These are phyloP conservation scores for Sordariomycetes sp. DNA, from an alignment of 2,329 filamentous ascomycete genomes.

Conservation along the genomic window DNA sequence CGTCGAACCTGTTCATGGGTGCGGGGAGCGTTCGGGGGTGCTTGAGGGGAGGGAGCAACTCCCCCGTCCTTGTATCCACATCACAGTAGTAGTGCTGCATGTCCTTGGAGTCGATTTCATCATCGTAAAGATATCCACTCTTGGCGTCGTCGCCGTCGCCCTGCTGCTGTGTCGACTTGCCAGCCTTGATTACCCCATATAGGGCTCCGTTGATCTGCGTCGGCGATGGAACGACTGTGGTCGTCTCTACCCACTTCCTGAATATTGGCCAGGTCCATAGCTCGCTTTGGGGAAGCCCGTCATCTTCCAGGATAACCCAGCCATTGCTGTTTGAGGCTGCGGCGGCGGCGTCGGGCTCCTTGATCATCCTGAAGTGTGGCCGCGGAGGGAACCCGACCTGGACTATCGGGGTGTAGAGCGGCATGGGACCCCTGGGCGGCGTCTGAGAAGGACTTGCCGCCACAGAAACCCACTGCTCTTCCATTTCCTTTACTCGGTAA, in stretches of 20 bases:
- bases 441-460: too few relatives aligned
- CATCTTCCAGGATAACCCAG: not conserved
- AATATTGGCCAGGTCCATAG: not conserved
- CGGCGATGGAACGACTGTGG: not conserved
- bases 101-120: not conserved
- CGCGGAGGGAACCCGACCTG: not conserved
- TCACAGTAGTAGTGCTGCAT: conserved; percentile 15
- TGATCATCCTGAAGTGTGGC: not conserved
- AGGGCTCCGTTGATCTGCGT: not conserved
- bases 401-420: not conserved
- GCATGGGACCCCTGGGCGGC: not conserved
- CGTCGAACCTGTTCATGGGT: conserved; percentile 6
- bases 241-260: not conserved
- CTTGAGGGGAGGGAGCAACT: conserved; percentile 18
- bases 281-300: not conserved
- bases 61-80: conserved; percentile 24
- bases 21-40: conserved; percentile 18
- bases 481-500: too few relatives aligned
- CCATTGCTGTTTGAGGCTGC: not conserved
- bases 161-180: not conserved
- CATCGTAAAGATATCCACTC: not conserved
- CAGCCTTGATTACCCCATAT: not conserved
- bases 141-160: not conserved
- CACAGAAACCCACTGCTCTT: too few relatives aligned
- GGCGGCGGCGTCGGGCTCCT: not conserved